Evolutionary conservation across 768 basidiomycete genomes (phyloP), one percentile per base, ranked within the genome.

Genomic region (Xerocomus potaroensis): DNA sequence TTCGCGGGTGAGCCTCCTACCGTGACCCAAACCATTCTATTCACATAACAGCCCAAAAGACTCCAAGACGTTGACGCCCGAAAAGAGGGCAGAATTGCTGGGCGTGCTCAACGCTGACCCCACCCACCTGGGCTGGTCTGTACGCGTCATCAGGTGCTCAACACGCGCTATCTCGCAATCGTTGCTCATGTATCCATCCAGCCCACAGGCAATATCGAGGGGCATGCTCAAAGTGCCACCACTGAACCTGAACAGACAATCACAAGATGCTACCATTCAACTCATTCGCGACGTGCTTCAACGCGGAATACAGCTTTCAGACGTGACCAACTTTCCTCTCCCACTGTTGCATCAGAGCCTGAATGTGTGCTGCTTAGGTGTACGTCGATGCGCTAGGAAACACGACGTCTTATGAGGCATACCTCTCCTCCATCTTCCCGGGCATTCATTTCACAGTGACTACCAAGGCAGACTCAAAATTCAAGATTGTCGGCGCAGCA

Each of bases 401-500:
- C 14, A 87, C 91, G 1, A 78, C 80, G 15, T 83, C 84, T 37
- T 98, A 96, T 67, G 82, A 96, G 69, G 74, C 78, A 19, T 87
- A 89, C 59, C 79, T 99, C 3, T 84, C 87, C 11, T 74, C 75
- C 7, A 60, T 83, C 26, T 99, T 97, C 65, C 89, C 91, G 0
- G 82, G 79, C 7, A 87, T 97, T 53, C 69, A 72, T 32, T 94
- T 99, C 63, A 93, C 90, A 0, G 96, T 99, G 19, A 78, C 83
- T 9, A 80, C 82, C 22, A 97, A 99, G 67, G 96, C 96, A 14
- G 96, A 99, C 61, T 83, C 84, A n/a, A 83, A 89, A 51, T 99
- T 81, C 76, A 96, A 93, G 60, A 94, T 99, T 49, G 96, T 99
- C 49, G 87, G 91, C 18, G 96, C 96, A 6, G 96, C 95, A 2